Percentiles rank a stretch among this genome's conserved stretches.
These are phyloP conservation scores for Neofusicoccum umdonicola DNA, from an alignment of 2,329 filamentous ascomycete genomes.

Conservation along the genomic window DNA sequence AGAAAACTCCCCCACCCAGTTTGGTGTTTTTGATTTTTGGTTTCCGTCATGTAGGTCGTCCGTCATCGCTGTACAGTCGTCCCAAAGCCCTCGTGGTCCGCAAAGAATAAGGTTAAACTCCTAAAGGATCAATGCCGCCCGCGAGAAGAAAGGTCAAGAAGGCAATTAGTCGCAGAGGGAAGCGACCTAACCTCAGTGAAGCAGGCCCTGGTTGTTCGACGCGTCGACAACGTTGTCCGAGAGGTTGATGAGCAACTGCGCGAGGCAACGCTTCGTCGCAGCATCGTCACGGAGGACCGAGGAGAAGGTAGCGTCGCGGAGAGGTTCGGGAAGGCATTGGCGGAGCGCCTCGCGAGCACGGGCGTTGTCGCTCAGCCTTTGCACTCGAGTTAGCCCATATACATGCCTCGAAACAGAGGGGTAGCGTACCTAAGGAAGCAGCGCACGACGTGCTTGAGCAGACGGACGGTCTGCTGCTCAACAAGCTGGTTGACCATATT, in stretches of 20 bases:
- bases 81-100: background rate
- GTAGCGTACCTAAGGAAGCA: constrained; percentile 85
- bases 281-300: constrained; percentile 95
- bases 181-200: constrained; percentile 24
- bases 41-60: constrained; percentile 9
- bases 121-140: background rate
- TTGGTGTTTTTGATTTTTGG: background rate
- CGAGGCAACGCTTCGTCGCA: constrained; percentile 93
- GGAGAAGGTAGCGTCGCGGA: constrained; percentile 96
- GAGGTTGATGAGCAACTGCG: constrained; percentile 94
- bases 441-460: constrained; percentile 95
- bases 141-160: background rate
- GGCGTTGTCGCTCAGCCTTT: constrained; percentile 89
- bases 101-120: background rate
- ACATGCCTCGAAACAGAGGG: background rate
- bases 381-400: background rate
- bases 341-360: constrained; percentile 90
- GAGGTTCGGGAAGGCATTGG: constrained; percentile 94
- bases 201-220: constrained; percentile 35
- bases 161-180: background rate
- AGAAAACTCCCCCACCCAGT: background rate
- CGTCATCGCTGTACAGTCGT: constrained; percentile 7
- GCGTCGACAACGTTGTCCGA: constrained; percentile 76
- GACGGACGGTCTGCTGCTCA: constrained; percentile 91
- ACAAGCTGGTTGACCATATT: constrained; percentile 99